Evolutionary conservation across 2,329 filamentous ascomycete species (phyloP).

Genomic region (Neospermospora avenae): DNA sequence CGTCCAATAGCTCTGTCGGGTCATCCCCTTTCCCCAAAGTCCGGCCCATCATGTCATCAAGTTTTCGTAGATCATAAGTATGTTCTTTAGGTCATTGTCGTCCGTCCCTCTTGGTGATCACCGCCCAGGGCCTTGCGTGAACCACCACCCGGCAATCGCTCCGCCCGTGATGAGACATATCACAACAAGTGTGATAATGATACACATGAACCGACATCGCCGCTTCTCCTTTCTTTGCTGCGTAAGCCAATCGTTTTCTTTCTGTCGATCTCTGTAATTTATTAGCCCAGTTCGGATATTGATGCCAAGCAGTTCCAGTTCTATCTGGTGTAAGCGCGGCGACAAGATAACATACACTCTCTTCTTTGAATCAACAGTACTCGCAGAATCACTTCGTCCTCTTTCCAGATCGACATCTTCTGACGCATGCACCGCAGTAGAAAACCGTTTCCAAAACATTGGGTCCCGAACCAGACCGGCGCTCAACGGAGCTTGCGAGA

Average conservation of each 20-base stretch:
- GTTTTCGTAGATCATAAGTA: background rate
- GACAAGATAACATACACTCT: conserved; percentile 6
- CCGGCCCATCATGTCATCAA: conserved; percentile 2
- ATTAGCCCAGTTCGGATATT: background rate
- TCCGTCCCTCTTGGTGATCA: background rate
- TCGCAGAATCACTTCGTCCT: conserved; percentile 12
- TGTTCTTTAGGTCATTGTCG: background rate
- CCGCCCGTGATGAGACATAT: conserved; percentile 24
- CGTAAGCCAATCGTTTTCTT: conserved; percentile 33
- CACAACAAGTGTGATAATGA: conserved; percentile 26
- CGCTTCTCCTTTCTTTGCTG: conserved; percentile 34
- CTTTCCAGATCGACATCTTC: conserved; percentile 28
- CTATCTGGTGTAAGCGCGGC: too few relatives aligned
- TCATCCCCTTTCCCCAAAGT: background rate
- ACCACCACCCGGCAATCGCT: conserved; percentile 30
- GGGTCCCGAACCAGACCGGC: conserved; percentile 34
- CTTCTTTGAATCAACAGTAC: conserved; percentile 14
- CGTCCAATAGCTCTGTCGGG: background rate
- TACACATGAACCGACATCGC: conserved; percentile 26
- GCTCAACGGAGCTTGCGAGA: conserved; percentile 20
- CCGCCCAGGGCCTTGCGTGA: conserved; percentile 17
- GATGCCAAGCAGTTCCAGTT: background rate
- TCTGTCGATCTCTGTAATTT: background rate
- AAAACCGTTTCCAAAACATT: conserved; percentile 36
- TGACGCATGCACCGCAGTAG: conserved; percentile 30